Evolutionary conservation across 2,329 filamentous ascomycete species (phyloP), one percentile per base, ranked within the genome.

Genomic region (Talaromyces amestolkiae): DNA sequence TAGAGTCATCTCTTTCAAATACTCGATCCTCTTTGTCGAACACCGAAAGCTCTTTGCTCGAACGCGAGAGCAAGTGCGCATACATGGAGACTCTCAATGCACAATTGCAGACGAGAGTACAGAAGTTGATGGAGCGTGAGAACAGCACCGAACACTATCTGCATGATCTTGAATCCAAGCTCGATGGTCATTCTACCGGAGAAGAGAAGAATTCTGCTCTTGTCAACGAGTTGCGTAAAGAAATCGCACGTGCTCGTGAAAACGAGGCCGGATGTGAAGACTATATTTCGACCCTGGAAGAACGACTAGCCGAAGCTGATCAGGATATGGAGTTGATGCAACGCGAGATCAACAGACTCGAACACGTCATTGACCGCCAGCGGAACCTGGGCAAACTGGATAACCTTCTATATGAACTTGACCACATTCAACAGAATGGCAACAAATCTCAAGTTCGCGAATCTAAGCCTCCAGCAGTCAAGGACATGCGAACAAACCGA

Each of bases 281-380:
- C 70, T 99, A 99, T 77, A 98, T 99, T 62, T 96, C 94, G 0
- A 98, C 93, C 0, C 82, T 99, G 11, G 95, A 99, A 76, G 95
- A 98, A 79, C 90, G 94, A 24, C 85, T 99, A 9, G 95, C 95
- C 0, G 95, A 99, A 78, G 90, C 94, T 2, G 95, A 99, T 73
- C 94, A 98, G 77, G 95, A 99, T 75, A 88, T 92, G 69, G 95
- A 98, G 76, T 82, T 97, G 67, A 97, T 99, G 94, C 93, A 97
- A 76, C 91, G 94, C 41, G 95, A 99, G 74, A 91, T 99, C 68
- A 92, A 97, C 73, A 88, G 94, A 39, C 84, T 99, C 13, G 95
- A 98, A 78, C 92, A 97, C 77, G 92, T 99, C 8, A 88, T 99
- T 61, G 94, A 98, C 77, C 91, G 96, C 58, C 95, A 99, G 77